These are phyloP conservation scores for Ophiostoma sp. DNA, from an alignment of 2,329 filamentous ascomycete genomes.

Conservation along the genomic window DNA sequence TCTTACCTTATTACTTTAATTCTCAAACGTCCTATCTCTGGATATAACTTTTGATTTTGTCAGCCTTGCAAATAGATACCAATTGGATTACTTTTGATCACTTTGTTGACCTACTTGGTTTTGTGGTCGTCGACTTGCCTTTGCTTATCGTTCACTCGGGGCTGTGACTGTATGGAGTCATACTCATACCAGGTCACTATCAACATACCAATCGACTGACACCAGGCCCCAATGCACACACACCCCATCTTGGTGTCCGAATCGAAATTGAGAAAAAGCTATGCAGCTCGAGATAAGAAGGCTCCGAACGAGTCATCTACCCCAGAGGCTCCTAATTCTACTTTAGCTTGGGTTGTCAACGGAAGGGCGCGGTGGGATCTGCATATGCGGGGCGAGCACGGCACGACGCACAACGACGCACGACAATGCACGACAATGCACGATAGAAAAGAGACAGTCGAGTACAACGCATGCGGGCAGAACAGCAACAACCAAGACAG, in stretches of 20 bases:
- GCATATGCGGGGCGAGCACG: neutral
- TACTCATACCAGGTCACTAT: neutral
- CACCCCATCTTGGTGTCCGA: neutral
- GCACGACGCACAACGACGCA: no score
- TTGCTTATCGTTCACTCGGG: neutral
- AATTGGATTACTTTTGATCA: no score
- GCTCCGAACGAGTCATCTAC: neutral
- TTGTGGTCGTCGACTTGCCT: no score
- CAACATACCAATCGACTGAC: neutral
- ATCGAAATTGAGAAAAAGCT: neutral
- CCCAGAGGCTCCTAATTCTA: neutral
- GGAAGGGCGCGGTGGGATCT: constrained; percentile 9
- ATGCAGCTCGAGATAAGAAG: no score
- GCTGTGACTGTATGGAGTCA: neutral
- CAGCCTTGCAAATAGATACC: no score
- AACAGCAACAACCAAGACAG: neutral
- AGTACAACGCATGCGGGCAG: neutral
- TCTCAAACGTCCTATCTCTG: neutral
- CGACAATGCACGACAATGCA: neutral
- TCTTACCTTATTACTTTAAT: neutral
- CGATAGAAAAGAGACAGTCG: neutral
- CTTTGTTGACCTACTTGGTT: no score
- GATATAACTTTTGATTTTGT: neutral
- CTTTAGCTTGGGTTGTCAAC: neutral
- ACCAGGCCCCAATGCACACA: no score